A percentile compares a stretch with the other conserved stretches of the same genome.
phyloP scores from a whole-genome alignment of 1,284 basidiomycete species.

The Sporisorium iseilematis-ciliati region DNA sequence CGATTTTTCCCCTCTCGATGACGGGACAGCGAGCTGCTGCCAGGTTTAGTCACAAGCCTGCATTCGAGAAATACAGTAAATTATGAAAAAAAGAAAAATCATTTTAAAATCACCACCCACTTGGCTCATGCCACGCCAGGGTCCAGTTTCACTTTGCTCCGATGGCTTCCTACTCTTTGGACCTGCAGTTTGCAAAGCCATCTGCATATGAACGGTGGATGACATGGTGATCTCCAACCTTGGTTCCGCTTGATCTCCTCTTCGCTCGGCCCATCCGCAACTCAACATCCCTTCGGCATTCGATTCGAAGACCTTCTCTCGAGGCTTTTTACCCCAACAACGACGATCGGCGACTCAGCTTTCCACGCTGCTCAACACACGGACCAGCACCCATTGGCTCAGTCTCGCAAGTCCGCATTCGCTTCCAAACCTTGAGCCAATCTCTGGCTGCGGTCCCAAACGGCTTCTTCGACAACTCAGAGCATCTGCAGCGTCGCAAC shows the following conservation, averaged over 20 bases:
- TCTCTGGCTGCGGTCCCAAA: neutral
- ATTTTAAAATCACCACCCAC: no score
- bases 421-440: neutral
- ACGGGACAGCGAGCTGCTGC: no score
- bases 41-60: no score
- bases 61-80: neutral
- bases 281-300: neutral
- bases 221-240: neutral
- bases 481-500: neutral
- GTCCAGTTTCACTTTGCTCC: neutral
- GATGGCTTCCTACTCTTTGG: neutral
- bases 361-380: neutral
- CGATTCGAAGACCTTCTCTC: neutral
- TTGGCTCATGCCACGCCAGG: neutral
- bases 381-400: neutral
- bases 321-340: neutral
- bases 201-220: conserved; percentile 4
- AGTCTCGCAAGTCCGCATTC: conserved; percentile 5
- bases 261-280: conserved; percentile 2
- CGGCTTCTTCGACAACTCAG: neutral
- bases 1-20: neutral
- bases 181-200: neutral
- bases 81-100: neutral
- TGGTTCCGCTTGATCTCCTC: neutral
- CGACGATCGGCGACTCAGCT: neutral